Conservation (phyloP, 768 basidiomycete genomes). For the Boletus barrowsii region DNA sequence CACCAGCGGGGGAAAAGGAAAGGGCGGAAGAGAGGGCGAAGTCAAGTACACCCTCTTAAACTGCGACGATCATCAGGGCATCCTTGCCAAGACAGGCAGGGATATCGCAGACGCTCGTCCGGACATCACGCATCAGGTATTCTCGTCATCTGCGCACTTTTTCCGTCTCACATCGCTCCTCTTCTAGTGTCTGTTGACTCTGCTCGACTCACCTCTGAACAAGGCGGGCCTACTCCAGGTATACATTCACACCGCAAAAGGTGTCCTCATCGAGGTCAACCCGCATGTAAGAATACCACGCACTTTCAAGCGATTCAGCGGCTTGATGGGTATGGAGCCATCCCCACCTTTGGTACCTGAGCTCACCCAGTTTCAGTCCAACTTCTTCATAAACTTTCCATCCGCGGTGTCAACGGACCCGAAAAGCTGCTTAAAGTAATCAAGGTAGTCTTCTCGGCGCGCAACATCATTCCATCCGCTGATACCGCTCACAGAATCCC, state of each 20-base stretch:
- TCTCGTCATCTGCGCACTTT: conserved; percentile 15
- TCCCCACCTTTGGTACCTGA: neutral
- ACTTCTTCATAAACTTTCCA: conserved; percentile 92
- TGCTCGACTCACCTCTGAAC: conserved; percentile 96
- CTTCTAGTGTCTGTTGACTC: conserved; percentile 83
- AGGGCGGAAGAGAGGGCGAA: conserved; percentile 58
- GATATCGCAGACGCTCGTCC: conserved; percentile 99
- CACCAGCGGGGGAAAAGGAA: conserved; percentile 54
- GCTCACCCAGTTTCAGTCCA: conserved; percentile 59
- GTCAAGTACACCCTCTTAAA: conserved; percentile 96
- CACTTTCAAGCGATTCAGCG: conserved; percentile 98
- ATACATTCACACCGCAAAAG: conserved; percentile 96
- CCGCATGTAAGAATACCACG: conserved; percentile 96
- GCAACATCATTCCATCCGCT: neutral
- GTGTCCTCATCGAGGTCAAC: conserved; percentile 96
- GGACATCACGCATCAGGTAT: conserved; percentile 96
- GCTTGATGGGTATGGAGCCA: conserved; percentile 81
- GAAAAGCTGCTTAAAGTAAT: conserved; percentile 97
- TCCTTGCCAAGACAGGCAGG: conserved; percentile 93
- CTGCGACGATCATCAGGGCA: conserved; percentile 99
- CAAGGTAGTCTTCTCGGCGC: conserved; percentile 54
- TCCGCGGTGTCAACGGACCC: conserved; percentile 92
- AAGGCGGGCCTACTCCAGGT: conserved; percentile 96
- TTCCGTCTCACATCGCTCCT: neutral
- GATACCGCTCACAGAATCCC: conserved; percentile 63